A percentile compares a stretch with the other conserved stretches of the same genome.
Evolutionary conservation across 148 eudicot genomes (phyloP).

Genomic region (Heliamphora exappendiculata): DNA sequence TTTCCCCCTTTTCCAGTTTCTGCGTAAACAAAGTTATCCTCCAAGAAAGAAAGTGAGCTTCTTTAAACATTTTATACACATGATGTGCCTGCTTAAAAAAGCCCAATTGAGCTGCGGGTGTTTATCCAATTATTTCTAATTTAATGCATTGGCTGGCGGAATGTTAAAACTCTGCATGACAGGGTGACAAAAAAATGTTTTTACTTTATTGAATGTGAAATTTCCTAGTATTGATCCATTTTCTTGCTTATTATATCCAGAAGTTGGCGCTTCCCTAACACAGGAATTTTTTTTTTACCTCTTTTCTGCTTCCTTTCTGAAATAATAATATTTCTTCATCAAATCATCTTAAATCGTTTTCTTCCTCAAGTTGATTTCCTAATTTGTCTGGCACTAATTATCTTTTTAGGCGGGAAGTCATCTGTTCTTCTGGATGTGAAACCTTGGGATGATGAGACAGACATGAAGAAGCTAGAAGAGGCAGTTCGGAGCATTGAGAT

Average conservation of each 20-base stretch:
- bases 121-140: not conserved
- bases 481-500: constrained; percentile 74
- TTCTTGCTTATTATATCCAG: not conserved
- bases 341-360: too few species aligned
- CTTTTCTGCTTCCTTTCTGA: not conserved
- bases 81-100: not conserved
- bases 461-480: constrained; percentile 91
- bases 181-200: not conserved
- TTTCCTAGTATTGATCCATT: not conserved
- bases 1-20: too few species aligned
- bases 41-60: too few species aligned
- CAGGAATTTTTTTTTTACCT: not conserved
- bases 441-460: constrained; percentile 99
- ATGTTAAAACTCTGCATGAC: not conserved
- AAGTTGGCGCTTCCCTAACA: not conserved
- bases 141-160: not conserved
- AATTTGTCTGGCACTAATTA: not conserved
- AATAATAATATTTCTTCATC: not conserved
- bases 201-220: not conserved
- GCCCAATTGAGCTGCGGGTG: too few species aligned
- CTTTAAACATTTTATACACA: too few species aligned
- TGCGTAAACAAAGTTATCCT: too few species aligned
- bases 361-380: not conserved
- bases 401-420: constrained; percentile 73
- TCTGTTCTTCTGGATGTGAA: constrained; percentile 91